Conservation (phyloP, 1,139 yeast species). For the Yamadazyma mexicana region DNA sequence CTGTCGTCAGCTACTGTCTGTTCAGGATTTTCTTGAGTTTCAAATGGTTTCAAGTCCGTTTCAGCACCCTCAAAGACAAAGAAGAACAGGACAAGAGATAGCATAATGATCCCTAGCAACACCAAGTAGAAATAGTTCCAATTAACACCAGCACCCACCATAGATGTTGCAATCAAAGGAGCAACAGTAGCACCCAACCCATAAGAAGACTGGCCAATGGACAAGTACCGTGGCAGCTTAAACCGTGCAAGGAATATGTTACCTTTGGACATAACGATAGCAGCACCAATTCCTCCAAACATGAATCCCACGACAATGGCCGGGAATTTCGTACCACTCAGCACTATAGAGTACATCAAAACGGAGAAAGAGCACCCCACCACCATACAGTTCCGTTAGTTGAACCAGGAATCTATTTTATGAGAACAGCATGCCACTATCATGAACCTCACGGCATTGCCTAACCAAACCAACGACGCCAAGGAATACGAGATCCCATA, state of each 20-base stretch:
- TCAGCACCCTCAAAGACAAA: constrained; percentile 44
- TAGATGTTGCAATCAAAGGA: constrained; percentile 57
- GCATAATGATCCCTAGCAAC: constrained; percentile 38
- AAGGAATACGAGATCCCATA: constrained; percentile 37
- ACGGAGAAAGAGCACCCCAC: constrained; percentile 35
- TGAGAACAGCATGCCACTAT: constrained; percentile 38
- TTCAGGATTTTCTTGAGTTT: constrained; percentile 17
- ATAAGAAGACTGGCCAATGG: constrained; percentile 57
- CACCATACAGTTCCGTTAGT: constrained; percentile 35
- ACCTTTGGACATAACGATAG: constrained; percentile 53
- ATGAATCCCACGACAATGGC: constrained; percentile 55
- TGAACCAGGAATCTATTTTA: constrained; percentile 39
- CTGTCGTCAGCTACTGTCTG: background rate
- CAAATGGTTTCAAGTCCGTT: constrained; percentile 38
- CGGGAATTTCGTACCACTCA: constrained; percentile 36
- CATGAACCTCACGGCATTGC: constrained; percentile 45
- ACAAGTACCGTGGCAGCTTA: constrained; percentile 48
- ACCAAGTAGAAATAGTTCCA: constrained; percentile 60
- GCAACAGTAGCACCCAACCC: constrained; percentile 64
- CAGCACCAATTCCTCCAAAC: constrained; percentile 61
- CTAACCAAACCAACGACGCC: constrained; percentile 46
- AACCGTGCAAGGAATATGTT: constrained; percentile 58
- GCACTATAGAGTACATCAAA: constrained; percentile 38
- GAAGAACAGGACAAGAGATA: constrained; percentile 25
- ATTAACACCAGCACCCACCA: constrained; percentile 43